Conservation (phyloP, 2,329 filamentous ascomycete species). For the Pestalotiopsis sp. region DNA sequence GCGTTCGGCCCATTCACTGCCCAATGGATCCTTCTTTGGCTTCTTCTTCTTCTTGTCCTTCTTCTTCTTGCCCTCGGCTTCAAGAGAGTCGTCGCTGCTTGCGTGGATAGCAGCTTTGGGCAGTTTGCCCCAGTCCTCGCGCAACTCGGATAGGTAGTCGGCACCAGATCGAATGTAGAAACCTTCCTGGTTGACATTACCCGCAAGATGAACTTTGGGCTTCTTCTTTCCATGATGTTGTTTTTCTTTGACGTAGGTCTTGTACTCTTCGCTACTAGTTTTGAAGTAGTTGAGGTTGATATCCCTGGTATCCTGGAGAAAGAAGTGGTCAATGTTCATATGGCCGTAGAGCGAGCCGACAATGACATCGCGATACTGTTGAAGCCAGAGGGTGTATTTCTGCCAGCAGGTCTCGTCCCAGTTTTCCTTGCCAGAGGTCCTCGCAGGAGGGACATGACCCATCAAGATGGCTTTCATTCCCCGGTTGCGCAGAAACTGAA, state of each 20-base stretch:
- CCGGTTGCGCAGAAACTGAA: conserved; percentile 78
- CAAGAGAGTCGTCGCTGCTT: conserved; percentile 19
- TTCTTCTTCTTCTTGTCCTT: conserved; percentile 42
- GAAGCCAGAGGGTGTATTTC: conserved; percentile 89
- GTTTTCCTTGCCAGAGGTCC: conserved; percentile 78
- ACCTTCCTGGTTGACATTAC: conserved; percentile 8
- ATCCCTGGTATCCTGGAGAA: conserved; percentile 83
- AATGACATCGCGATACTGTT: conserved; percentile 89
- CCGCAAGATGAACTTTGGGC: not conserved
- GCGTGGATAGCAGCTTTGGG: conserved; percentile 50
- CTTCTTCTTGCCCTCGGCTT: conserved; percentile 43
- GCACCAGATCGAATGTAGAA: conserved; percentile 67
- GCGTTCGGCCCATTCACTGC: conserved; percentile 80
- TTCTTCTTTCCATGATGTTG: conserved; percentile 41
- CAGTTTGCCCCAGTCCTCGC: conserved; percentile 76
- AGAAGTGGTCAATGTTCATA: conserved; percentile 98
- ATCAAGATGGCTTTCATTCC: conserved; percentile 94
- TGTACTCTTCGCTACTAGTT: conserved; percentile 26
- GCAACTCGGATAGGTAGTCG: conserved; percentile 78
- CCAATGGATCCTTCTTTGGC: conserved; percentile 60
- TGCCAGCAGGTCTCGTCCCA: conserved; percentile 99
- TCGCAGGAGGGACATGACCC: conserved; percentile 90
- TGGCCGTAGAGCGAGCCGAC: conserved; percentile 82
- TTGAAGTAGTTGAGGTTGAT: conserved; percentile 60
- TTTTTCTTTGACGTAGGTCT: not conserved